phyloP scores from a whole-genome alignment of 1,284 basidiomycete genomes.

The Cryptococcus maquisensis region DNA sequence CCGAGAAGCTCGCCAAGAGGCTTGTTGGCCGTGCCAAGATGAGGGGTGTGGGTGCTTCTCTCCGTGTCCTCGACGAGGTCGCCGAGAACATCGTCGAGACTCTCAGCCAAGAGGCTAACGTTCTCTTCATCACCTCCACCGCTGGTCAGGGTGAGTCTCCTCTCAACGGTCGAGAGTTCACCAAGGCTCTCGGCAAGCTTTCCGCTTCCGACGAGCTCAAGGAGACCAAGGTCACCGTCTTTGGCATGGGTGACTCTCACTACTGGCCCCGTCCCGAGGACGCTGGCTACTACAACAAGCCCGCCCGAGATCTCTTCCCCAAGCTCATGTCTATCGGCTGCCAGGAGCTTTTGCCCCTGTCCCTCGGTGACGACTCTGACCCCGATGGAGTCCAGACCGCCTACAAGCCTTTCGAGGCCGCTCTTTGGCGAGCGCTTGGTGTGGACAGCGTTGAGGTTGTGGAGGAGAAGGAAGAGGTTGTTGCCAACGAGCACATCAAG shows the following conservation, averaged over 20 bases:
- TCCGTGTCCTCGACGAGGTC: slow-evolving; percentile 68
- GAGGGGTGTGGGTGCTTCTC: slow-evolving; percentile 72
- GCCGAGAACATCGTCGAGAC: slow-evolving; percentile 60
- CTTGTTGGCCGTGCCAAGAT: slow-evolving; percentile 77
- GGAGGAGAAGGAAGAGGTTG: slow-evolving; percentile 91
- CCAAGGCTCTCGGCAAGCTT: slow-evolving; percentile 76
- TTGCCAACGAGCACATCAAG: slow-evolving; percentile 99
- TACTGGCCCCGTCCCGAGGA: slow-evolving; percentile 99
- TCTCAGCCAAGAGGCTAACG: slow-evolving; percentile 58
- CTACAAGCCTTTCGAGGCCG: slow-evolving; percentile 91
- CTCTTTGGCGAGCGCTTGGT: slow-evolving; percentile 89
- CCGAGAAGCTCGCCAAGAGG: slow-evolving; percentile 93
- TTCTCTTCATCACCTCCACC: slow-evolving; percentile 86
- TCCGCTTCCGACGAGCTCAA: slow-evolving; percentile 48
- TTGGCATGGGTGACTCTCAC: slow-evolving; percentile 96
- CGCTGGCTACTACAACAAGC: slow-evolving; percentile 96
- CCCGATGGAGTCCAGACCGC: slow-evolving; percentile 94
- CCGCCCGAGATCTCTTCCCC: slow-evolving; percentile 82
- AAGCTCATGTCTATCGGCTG: slow-evolving; percentile 72
- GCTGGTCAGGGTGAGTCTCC: slow-evolving; percentile 99
- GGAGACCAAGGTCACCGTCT: slow-evolving; percentile 74
- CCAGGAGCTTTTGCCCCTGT: slow-evolving; percentile 65
- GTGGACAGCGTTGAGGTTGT: slow-evolving; percentile 84
- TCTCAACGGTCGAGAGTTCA: slow-evolving; percentile 88
- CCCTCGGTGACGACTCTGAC: slow-evolving; percentile 95